Base-by-base conservation (phyloP, 331 rosid species). In the Arachis monticola region DNA sequence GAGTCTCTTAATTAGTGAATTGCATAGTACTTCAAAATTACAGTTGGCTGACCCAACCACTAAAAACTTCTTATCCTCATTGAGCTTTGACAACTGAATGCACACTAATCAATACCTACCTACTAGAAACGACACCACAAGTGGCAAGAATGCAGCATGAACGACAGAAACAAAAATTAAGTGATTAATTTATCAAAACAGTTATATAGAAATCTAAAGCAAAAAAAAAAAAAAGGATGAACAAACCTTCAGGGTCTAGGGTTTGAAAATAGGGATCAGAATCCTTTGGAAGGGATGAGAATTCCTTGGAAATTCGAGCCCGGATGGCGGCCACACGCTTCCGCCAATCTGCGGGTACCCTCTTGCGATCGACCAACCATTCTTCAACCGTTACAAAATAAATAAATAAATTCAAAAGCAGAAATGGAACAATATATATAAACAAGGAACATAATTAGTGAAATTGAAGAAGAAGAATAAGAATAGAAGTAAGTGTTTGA, bases 281-380 rank as follows among this genome's bases (percentile, higher is more conserved):
- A 76, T 91, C 95, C 72, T 91, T 93, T 7, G 98, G 96, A 52
- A 93, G 90, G 9, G 90, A 80, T 8, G 88, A 74, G 47, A 90
- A 89, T 58, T 93, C 97, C 85, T 85, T 93, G 11, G 90, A 85
- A 35, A 91, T 90, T 46, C 88, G 90, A 76, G 86, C 87, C 76
- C 89, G 89, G 66, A 87, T 79, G 5, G 87, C 90, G 7, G 87
- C 86, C 70, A 93, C 81, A 13, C 89, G 85, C 70, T 93, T 93
- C 50, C 97, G 85, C 97, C 96, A 93, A 82, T 93, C 97, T 6
- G 87, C 81, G 0, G 97, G 95, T 38, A 91, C 82, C 61, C 95
- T 85, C 86, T 89, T 93, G 77, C 98, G 96, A 88, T 93, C 98
- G 71, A 87, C 88, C 84, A 93, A 77, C 97, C 98, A 93, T 75